Evolutionary conservation across 352 stramenopile species (phyloP).

Genomic region (Blastocystis sp.): DNA sequence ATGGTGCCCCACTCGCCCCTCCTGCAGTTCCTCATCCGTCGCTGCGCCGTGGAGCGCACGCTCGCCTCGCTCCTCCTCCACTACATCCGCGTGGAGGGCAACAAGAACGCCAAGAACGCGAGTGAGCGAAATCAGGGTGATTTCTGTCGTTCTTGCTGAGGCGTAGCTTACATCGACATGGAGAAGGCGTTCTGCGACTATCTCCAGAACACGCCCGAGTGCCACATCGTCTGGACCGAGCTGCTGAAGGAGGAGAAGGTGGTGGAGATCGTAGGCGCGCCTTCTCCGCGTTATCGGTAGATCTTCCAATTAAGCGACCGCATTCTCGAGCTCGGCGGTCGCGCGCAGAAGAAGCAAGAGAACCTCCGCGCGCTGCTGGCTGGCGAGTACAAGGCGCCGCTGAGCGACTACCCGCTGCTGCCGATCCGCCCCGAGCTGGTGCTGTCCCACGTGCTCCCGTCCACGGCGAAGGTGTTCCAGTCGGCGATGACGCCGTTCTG

Average conservation of each 20-base stretch:
- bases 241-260: conserved; percentile 28
- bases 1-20: conserved; percentile 17
- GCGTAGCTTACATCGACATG: conserved; percentile 42
- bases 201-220: not conserved
- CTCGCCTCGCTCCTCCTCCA: conserved; percentile 32
- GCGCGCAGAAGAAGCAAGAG: conserved; percentile 72
- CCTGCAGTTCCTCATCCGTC: conserved; percentile 10
- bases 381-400: not conserved
- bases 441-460: conserved; percentile 76
- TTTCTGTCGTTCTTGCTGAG: not conserved
- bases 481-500: conserved; percentile 86
- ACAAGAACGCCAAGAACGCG: not conserved
- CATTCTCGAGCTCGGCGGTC: conserved; percentile 28
- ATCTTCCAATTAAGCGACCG: conserved; percentile 48
- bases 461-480: conserved; percentile 87
- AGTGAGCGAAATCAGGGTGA: not conserved
- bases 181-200: not conserved
- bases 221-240: not conserved
- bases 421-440: conserved; percentile 23
- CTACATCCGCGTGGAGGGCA: conserved; percentile 52
- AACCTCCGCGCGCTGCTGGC: conserved; percentile 42
- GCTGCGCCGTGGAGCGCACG: conserved; percentile 9
- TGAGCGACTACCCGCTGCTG: conserved; percentile 41
- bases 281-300: not conserved
- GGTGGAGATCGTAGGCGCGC: not conserved